Evolutionary conservation across 306 rosid genomes (phyloP).

Genomic region (Castanopsis chinensis): DNA sequence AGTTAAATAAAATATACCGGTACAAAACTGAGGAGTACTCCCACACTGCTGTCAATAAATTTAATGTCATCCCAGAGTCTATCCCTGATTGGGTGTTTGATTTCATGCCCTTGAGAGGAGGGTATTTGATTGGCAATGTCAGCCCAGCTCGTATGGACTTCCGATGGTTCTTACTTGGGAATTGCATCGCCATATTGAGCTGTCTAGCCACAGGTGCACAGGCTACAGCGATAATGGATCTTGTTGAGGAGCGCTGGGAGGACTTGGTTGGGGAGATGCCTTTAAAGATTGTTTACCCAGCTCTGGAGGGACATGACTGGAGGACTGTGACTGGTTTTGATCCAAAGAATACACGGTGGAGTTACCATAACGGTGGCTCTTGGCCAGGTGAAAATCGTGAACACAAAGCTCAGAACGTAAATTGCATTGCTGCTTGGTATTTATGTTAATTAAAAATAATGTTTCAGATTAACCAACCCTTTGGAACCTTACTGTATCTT

Average conservation of each 20-base stretch:
- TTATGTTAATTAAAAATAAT: no score
- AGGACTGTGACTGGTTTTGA: constrained; percentile 27
- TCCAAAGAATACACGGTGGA: constrained; percentile 30
- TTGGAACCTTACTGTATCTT: no score
- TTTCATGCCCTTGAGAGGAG: constrained; percentile 18
- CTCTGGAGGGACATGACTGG: constrained; percentile 32
- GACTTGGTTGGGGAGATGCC: constrained; percentile 38
- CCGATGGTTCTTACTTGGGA: constrained; percentile 28
- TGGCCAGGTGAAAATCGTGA: constrained; percentile 30
- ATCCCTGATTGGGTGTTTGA: constrained; percentile 21
- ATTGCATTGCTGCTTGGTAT: no score
- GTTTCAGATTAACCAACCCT: no score
- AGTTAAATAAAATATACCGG: constrained; percentile 9
- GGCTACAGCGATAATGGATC: constrained; percentile 27
- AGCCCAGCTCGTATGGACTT: constrained; percentile 28
- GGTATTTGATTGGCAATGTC: constrained; percentile 24
- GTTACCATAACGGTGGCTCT: constrained; percentile 33
- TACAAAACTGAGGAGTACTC: constrained; percentile 20
- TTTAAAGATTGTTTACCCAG: constrained; percentile 30
- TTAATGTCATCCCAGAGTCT: constrained; percentile 17
- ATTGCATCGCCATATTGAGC: constrained; percentile 27
- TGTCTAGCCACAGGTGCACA: constrained; percentile 22
- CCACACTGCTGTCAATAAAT: constrained; percentile 17
- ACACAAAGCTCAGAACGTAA: neutral
- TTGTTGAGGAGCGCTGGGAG: constrained; percentile 32